Base-by-base conservation (phyloP, 768 basidiomycete genomes). In the Agaricus bisporus region DNA sequence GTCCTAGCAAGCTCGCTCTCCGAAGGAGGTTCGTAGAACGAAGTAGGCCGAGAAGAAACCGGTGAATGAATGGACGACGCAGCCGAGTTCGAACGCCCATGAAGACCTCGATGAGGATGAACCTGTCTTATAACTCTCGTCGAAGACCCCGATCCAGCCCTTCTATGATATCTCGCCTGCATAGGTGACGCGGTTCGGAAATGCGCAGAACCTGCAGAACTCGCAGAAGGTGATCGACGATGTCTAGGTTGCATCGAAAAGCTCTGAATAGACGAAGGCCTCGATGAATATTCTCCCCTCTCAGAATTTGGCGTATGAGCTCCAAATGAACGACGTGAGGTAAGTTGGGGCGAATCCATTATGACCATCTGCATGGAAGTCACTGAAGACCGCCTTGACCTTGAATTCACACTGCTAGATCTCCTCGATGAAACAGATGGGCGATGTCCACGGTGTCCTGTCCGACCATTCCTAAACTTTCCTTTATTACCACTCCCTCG, bases 271-370 rank as follows among this genome's bases (percentile, higher is more conserved):
- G 92, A 94, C 0, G 88, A 89, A 1, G 93, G 91, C 22, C 91
- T 73, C 1, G 91, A 95, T 15, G 83, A 76, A 62, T 79, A 75
- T 9, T 89, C 89, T 11, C 86, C 89, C 43, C 78, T 75, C 59
- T 97, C 94, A 26, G 91, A 93, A 48, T 88, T 93, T 0, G 92
- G 94, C 0, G 94, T 95, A 51, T 87, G 87, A 59, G 77, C 85
- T 1, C 88, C 88, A 53, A 86, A 78, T 3, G 89, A 91, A 10
- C 82, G 77, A 17, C 90, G 79, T 9, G 82, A 79, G 4, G 83
- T 78, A 12, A 82, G 70, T 62, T 81, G 76, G 3, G 81, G 79
- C 8, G 82, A 83, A 52, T 85, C 87, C 36, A 88, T 62, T n/a
- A 78, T 59, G 10, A 77, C 56, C 66, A 79, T 69, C 54, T 80